Percentiles rank a stretch among this genome's conserved stretches.
phyloP scores from a whole-genome alignment of 345 rosid species.

The Syzygium jambos region DNA sequence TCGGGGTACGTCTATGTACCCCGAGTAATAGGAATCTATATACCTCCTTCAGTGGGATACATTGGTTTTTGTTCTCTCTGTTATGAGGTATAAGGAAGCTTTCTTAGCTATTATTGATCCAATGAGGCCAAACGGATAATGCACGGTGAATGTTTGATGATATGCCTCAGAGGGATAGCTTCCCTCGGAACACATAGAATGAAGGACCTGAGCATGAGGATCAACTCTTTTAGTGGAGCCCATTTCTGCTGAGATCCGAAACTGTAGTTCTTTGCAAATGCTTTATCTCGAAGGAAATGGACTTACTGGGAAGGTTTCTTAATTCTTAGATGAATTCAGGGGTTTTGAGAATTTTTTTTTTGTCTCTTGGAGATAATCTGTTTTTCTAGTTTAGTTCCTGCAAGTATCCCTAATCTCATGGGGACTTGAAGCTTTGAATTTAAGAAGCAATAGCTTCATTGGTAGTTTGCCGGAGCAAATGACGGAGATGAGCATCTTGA shows the following conservation, averaged over 20 bases:
- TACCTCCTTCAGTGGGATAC: conserved; percentile 77
- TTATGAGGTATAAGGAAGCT: conserved; percentile 74
- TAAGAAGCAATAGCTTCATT: no score
- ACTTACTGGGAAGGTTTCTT: background rate
- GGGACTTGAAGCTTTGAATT: no score
- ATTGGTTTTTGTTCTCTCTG: conserved; percentile 59
- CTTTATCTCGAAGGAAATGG: background rate
- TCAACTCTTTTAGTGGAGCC: fast-evolving
- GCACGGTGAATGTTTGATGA: no score
- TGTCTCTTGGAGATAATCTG: background rate
- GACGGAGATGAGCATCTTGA: conserved; percentile 41
- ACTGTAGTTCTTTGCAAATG: background rate
- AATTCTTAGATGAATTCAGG: background rate
- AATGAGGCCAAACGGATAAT: conserved; percentile 41
- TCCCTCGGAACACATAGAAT: no score
- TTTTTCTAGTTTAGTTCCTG: no score
- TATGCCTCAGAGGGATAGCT: no score
- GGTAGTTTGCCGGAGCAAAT: conserved; percentile 32
- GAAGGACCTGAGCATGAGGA: background rate
- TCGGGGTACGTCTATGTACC: conserved; percentile 22
- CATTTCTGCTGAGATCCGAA: background rate
- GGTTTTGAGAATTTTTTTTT: background rate
- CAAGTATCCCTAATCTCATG: no score
- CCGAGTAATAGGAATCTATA: conserved; percentile 52
- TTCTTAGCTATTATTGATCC: conserved; percentile 75